Percentiles rank a stretch among this genome's conserved stretches.
phyloP scores from a whole-genome alignment of 169 alveolate genomes.

The Cryptosporidium xiaoi region DNA sequence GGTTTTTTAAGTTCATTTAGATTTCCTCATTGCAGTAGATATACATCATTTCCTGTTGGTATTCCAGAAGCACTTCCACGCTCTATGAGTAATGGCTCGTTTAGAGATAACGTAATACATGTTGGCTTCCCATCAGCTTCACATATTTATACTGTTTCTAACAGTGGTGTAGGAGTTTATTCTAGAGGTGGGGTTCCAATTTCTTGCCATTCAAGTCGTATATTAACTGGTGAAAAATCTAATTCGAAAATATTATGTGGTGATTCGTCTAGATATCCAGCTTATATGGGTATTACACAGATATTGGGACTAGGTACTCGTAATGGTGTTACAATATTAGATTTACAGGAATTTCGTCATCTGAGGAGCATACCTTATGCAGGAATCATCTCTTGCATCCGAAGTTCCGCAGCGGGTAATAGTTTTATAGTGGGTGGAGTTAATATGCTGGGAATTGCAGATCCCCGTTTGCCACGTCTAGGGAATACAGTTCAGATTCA shows the following conservation, averaged over 20 bases:
- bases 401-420: conserved; percentile 26
- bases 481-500: conserved; percentile 54
- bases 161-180: conserved; percentile 61
- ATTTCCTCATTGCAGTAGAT: conserved; percentile 70
- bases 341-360: conserved; percentile 42
- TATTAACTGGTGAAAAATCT: conserved; percentile 12
- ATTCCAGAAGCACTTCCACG: conserved; percentile 14
- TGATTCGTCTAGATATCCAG: conserved; percentile 46
- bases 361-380: conserved; percentile 50
- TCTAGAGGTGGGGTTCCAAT: conserved; percentile 71
- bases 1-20: conserved; percentile 68
- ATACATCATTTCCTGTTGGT: conserved; percentile 71
- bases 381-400: conserved; percentile 45
- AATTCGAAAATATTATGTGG: conserved; percentile 26
- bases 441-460: conserved; percentile 63
- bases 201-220: conserved; percentile 23
- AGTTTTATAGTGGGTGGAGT: conserved; percentile 62
- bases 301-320: conserved; percentile 61
- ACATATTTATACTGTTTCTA: conserved; percentile 52
- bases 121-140: conserved; percentile 66
- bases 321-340: conserved; percentile 68
- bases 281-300: conserved; percentile 25
- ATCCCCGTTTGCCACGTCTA: conserved; percentile 42
- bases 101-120: conserved; percentile 49
- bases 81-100: background rate